Evolutionary conservation across 495 filamentous ascomycete genomes (phyloP), one percentile per base, ranked within the genome.

Genomic region (Diplogelasinospora grovesii): DNA sequence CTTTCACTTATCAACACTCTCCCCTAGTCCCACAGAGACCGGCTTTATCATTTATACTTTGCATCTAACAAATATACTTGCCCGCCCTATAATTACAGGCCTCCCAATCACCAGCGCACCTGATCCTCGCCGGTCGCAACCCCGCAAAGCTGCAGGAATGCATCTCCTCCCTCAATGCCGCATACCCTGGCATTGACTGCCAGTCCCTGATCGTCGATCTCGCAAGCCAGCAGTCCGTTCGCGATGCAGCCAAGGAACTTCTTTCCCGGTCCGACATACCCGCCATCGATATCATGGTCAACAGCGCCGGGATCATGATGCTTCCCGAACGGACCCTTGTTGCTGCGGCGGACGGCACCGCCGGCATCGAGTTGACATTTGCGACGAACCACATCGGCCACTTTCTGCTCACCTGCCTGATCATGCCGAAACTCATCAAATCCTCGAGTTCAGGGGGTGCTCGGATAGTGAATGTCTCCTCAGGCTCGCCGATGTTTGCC

Each of bases 371-470:
- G 51, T 69, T 75, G 24, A 78, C 85, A 41, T 78, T 86, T 41
- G 79, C 73, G 11, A 82, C 76, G 1, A 89, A 88, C 49, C 74
- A 87, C 51, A 46, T 88, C 22, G 81, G 79, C 0, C 83, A 81
- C 48, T 77, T 75, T 28, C 66, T 87, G 3, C 69, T 89, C 26
- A 81, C 79, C 1, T 76, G 77, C 46, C 60, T 86, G 13, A 65
- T 89, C 23, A 66, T 78, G 54, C 21, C 24, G 1, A 71, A 73
- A 52, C 36, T 75, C 0, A 9, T 72, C 1, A 43, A 29, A 2
- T 44, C 51, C 3, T 34, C 29, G 5, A n/a, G n/a, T n/a, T n/a
- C n/a, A n/a, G n/a, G n/a, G n/a, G 22, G 35, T 11, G 53, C 60
- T 3, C 45, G 67, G 3, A 45, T 71, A 8, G 58, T 73, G n/a